A percentile compares a stretch with the other conserved stretches of the same genome.
Conservation (phyloP, 192 early-diverging fungal genomes). For the Backusella liffmaniae region DNA sequence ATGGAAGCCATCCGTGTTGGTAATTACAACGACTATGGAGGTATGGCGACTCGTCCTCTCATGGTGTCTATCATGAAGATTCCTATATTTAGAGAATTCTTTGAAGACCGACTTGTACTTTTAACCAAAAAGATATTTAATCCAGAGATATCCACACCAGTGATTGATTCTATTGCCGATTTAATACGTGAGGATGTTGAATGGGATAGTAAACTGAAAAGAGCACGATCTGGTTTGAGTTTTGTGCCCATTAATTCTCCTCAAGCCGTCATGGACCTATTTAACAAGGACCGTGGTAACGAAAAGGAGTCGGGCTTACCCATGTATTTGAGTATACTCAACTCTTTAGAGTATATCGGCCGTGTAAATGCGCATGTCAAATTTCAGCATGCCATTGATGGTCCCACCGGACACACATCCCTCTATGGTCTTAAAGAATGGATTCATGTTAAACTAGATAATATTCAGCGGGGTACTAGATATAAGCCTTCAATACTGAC, state of each 20-base stretch:
- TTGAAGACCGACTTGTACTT: not conserved
- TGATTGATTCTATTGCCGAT: slow-evolving; percentile 19
- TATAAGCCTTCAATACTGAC: not conserved
- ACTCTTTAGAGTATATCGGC: slow-evolving; percentile 10
- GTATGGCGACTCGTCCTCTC: slow-evolving; percentile 12
- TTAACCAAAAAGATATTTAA: slow-evolving; percentile 13
- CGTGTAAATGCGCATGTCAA: slow-evolving; percentile 17
- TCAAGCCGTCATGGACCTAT: not conserved
- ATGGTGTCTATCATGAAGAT: slow-evolving; percentile 18
- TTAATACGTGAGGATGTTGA: slow-evolving; percentile 25
- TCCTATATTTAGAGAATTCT: slow-evolving; percentile 10
- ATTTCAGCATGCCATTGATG: slow-evolving; percentile 16
- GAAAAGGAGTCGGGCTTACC: not conserved
- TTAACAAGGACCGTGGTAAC: not conserved
- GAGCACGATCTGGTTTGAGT: slow-evolving; percentile 1
- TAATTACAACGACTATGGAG: slow-evolving; percentile 23
- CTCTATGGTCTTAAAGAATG: slow-evolving; percentile 32
- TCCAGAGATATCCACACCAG: not conserved
- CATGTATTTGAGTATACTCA: not conserved
- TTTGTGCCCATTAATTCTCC: slow-evolving; percentile 5
- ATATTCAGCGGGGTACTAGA: not conserved
- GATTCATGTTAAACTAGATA: slow-evolving; percentile 15
- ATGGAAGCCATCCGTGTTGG: slow-evolving; percentile 19
- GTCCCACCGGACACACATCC: slow-evolving; percentile 16
- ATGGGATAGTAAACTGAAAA: slow-evolving; percentile 25